Base-by-base conservation (phyloP, 306 rosid species). In the Pyrus betulifolia region DNA sequence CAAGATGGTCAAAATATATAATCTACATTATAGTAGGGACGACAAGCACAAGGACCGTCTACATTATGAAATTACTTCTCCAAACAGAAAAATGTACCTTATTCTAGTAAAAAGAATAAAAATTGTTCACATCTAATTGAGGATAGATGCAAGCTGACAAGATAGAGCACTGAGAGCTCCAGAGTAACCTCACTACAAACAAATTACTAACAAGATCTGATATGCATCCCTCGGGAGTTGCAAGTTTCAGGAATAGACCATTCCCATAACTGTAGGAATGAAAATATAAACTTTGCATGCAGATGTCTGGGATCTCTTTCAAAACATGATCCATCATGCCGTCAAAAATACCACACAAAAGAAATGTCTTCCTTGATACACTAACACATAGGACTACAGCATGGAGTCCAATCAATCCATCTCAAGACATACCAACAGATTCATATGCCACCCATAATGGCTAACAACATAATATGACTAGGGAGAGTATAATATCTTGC, bases 401-500 rank as follows among this genome's bases (percentile, higher is more conserved):
- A n/a, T 4, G 51, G 22, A 38, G 58, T 54, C 19, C 54, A 44
- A 7, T 38, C 13, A 40, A 60, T 57, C 31, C 69, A 66, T n/a
- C 63, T 66, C 69, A 66, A 55, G 23, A n/a, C 15, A 67, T 63
- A 67, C 46, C 14, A 27, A 74, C 11, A 66, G 28, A 79, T 44
- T 75, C 38, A 31, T 42, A 40, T 18, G 45, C 8, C 30, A 79
- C 30, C 61, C 59, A 67, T 33, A 22, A 27, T 80, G 33, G 31
- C 44, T 55, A 60, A 44, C 51, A 69, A 35, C 11, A 11, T 44
- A 58, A 74, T 72, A 55, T 55, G 44, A 44, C 40, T 6, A 17
- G 66, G 52, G 14, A 18, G 49, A 30, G 6, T 30, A 18, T 49
- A 75, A 80, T 54, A 83, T 74, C 88, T 79, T 84, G 89, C 97